Conservation (phyloP, 495 filamentous ascomycete species). For the Aspergillus homomorphus region DNA sequence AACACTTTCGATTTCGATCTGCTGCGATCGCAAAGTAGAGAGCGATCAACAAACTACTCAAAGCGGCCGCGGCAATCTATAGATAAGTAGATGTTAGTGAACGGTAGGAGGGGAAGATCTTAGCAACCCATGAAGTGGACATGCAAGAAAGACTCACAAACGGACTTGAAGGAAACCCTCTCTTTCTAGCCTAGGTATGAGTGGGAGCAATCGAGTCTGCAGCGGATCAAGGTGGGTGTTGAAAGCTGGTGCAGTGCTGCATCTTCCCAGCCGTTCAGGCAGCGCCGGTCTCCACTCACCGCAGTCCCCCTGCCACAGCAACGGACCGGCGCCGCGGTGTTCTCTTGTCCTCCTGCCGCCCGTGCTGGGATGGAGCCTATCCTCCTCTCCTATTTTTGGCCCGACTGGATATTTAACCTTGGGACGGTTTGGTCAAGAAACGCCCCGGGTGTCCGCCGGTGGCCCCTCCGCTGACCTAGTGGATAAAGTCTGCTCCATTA, state of each 20-base stretch:
- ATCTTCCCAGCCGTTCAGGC: constrained; percentile 14
- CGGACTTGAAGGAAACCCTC: background rate
- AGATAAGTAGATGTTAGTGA: constrained; percentile 9
- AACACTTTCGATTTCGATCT: background rate
- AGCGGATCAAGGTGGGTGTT: constrained; percentile 20
- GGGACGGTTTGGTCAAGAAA: background rate
- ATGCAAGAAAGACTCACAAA: background rate
- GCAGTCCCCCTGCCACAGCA: constrained; percentile 37
- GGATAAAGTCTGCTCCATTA: constrained; percentile 5
- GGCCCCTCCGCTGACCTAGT: background rate
- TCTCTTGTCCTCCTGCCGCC: constrained; percentile 23
- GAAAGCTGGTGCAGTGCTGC: constrained; percentile 13
- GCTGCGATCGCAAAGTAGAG: constrained; percentile 10
- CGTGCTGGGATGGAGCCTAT: background rate
- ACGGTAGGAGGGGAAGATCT: background rate
- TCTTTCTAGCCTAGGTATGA: background rate
- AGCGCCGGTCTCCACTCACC: constrained; percentile 30
- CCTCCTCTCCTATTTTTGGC: background rate
- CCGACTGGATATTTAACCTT: background rate
- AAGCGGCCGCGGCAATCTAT: constrained; percentile 21
- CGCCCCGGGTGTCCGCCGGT: constrained; percentile 3
- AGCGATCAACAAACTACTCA: constrained; percentile 42
- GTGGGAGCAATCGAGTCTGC: constrained; percentile 15
- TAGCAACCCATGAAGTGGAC: background rate
- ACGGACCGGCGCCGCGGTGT: constrained; percentile 19